Percentiles rank a stretch among this genome's conserved stretches.
These are phyloP conservation scores for Hansenula anomala DNA, from an alignment of 1,139 yeast species.

Conservation along the genomic window DNA sequence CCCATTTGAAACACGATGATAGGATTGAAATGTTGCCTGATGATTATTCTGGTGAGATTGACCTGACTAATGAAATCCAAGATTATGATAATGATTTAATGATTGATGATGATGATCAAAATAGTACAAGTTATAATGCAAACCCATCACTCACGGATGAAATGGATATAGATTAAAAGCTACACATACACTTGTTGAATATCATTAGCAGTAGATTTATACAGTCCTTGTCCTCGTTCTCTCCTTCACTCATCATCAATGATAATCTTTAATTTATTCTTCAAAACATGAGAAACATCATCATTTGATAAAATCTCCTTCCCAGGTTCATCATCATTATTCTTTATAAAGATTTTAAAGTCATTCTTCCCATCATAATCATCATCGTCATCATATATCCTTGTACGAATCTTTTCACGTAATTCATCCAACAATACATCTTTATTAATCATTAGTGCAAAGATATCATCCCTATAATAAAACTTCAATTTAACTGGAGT, in stretches of 20 bases:
- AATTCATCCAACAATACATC: slow-evolving; percentile 58
- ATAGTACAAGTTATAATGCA: no score
- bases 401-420: slow-evolving; percentile 56
- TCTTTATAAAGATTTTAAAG: slow-evolving; percentile 29
- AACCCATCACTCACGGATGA: slow-evolving; percentile 3
- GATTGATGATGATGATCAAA: neutral
- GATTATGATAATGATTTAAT: slow-evolving; percentile 4
- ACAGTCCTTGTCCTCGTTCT: neutral
- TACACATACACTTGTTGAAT: no score
- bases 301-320: slow-evolving; percentile 29
- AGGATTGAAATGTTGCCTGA: slow-evolving; percentile 2
- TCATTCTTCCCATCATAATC: slow-evolving; percentile 2
- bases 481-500: slow-evolving; percentile 60
- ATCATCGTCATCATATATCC: slow-evolving; percentile 40
- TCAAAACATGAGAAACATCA: slow-evolving; percentile 27
- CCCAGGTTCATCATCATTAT: slow-evolving; percentile 21
- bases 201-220: no score
- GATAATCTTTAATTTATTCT: slow-evolving; percentile 29
- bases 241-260: slow-evolving; percentile 18
- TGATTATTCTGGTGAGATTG: slow-evolving; percentile 1
- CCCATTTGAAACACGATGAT: neutral
- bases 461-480: slow-evolving; percentile 83
- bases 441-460: slow-evolving; percentile 74
- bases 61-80: slow-evolving; percentile 5
- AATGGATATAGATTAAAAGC: slow-evolving; percentile 7